A percentile compares a stretch with the other conserved stretches of the same genome.
Conservation (phyloP, 1,284 basidiomycete genomes). For the Spongiforma sp. region DNA sequence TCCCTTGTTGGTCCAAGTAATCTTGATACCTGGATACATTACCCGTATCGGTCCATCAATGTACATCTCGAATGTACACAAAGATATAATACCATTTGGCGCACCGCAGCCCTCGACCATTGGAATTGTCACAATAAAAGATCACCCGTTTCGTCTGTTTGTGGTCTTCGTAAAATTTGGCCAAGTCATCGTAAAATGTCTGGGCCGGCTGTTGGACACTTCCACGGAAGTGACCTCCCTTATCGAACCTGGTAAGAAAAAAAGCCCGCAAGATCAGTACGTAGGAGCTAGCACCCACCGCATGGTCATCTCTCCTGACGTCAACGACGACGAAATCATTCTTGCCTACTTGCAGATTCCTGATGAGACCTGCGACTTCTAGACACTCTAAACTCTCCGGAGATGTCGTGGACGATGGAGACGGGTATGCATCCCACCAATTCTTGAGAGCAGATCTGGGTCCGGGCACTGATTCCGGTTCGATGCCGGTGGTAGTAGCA, state of each 20-base stretch:
- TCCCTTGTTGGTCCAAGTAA: slow-evolving; percentile 29
- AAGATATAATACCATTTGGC: slow-evolving; percentile 30
- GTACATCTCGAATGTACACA: neutral
- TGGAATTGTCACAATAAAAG: slow-evolving; percentile 38
- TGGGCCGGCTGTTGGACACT: slow-evolving; percentile 36
- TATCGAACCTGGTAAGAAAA: too few species aligned
- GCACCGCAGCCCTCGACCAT: slow-evolving; percentile 35
- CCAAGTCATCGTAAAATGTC: slow-evolving; percentile 30
- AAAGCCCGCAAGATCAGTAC: neutral
- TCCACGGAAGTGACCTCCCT: slow-evolving; percentile 38
- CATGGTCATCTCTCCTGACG: slow-evolving; percentile 31
- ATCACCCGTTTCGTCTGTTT: slow-evolving; percentile 30
- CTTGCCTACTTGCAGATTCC: slow-evolving; percentile 9
- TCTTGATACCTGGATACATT: slow-evolving; percentile 39
- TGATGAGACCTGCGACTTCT: slow-evolving; percentile 32
- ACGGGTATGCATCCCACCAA: slow-evolving; percentile 58
- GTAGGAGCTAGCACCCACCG: slow-evolving; percentile 20
- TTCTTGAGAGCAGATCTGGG: slow-evolving; percentile 35
- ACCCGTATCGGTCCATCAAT: slow-evolving; percentile 5
- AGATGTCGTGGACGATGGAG: slow-evolving; percentile 16
- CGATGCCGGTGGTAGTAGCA: neutral
- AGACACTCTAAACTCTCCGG: slow-evolving; percentile 14
- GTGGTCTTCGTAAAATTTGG: slow-evolving; percentile 23
- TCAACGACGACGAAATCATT: slow-evolving; percentile 33
- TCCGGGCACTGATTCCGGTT: neutral